Percentiles rank a stretch among this genome's conserved stretches.
Evolutionary conservation across 2,329 filamentous ascomycete species (phyloP).

Genomic region (Neodidymelliopsis sp.): DNA sequence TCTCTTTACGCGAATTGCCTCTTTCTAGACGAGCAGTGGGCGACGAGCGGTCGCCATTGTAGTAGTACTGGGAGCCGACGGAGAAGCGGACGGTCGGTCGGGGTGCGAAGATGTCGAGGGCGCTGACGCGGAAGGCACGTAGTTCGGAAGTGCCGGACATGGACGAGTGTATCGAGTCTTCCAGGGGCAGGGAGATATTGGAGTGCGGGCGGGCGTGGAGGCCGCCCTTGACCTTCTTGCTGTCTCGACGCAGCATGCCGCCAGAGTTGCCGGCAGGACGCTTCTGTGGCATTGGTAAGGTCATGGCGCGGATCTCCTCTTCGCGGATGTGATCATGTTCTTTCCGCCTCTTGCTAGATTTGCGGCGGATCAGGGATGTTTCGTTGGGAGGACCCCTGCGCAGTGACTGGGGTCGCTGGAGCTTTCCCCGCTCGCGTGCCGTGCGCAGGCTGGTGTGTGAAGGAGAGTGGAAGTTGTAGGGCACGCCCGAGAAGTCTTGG

Average conservation of each 20-base stretch:
- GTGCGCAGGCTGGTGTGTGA: slow-evolving; percentile 47
- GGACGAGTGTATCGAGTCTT: slow-evolving; percentile 77
- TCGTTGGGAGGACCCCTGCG: slow-evolving; percentile 68
- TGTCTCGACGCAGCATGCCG: slow-evolving; percentile 69
- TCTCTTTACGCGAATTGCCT: slow-evolving; percentile 60
- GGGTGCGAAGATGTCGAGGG: slow-evolving; percentile 81
- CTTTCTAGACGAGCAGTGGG: slow-evolving; percentile 56
- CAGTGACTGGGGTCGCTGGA: slow-evolving; percentile 57
- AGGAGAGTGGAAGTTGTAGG: slow-evolving; percentile 54
- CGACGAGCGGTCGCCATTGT: slow-evolving; percentile 44
- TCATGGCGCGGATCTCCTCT: slow-evolving; percentile 88
- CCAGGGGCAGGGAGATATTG: slow-evolving; percentile 76
- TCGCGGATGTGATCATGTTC: slow-evolving; percentile 77
- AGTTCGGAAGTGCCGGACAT: slow-evolving; percentile 78
- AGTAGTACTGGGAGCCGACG: slow-evolving; percentile 66
- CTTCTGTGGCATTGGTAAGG: slow-evolving; percentile 68
- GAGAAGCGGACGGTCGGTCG: slow-evolving; percentile 82
- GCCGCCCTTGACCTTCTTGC: slow-evolving; percentile 68
- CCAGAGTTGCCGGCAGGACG: slow-evolving; percentile 68
- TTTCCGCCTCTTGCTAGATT: slow-evolving; percentile 72
- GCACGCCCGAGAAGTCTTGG: slow-evolving; percentile 51
- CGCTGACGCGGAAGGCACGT: slow-evolving; percentile 80
- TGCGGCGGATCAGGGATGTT: slow-evolving; percentile 66
- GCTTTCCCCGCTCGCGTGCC: slow-evolving; percentile 53
- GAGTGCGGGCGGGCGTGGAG: slow-evolving; percentile 65